A percentile compares a stretch with the other conserved stretches of the same genome.
Evolutionary conservation across 352 stramenopile genomes (phyloP).

Genomic region (Globisporangium uncinulatum): DNA sequence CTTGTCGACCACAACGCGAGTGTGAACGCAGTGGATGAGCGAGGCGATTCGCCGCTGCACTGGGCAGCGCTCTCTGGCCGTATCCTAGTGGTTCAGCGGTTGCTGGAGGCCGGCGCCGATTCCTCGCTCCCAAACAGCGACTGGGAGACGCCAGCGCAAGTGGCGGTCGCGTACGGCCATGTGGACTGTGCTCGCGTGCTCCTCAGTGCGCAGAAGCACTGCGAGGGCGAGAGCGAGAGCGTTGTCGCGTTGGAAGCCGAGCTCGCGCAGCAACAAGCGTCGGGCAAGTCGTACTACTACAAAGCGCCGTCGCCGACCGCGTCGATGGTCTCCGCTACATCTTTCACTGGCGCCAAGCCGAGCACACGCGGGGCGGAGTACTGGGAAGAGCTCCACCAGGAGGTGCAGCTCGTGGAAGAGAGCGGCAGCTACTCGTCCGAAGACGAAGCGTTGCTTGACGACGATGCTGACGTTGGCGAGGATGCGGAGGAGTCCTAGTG

Average conservation of each 20-base stretch:
- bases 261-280: constrained; percentile 28
- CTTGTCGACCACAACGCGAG: constrained; percentile 28
- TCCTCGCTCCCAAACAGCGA: constrained; percentile 45
- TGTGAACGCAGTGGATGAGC: constrained; percentile 45
- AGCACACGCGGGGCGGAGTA: constrained; percentile 18
- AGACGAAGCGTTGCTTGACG: constrained; percentile 28
- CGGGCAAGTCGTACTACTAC: constrained; percentile 15
- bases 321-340: not conserved
- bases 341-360: not conserved
- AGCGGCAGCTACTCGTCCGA: constrained; percentile 66
- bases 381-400: constrained; percentile 66
- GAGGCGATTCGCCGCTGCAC: constrained; percentile 66
- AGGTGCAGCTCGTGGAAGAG: constrained; percentile 72
- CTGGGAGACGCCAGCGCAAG: constrained; percentile 43
- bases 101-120: constrained; percentile 45
- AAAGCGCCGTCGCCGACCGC: constrained; percentile 18
- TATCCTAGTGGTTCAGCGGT: constrained; percentile 21
- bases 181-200: constrained; percentile 43
- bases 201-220: constrained; percentile 16
- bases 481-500: constrained; percentile 7
- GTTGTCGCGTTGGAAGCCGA: constrained; percentile 21
- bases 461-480: not conserved
- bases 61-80: constrained; percentile 54
- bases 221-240: not conserved
- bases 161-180: constrained; percentile 39